Evolutionary conservation across 2,329 filamentous ascomycete species (phyloP).

Genomic region (Thelonectria blattea): DNA sequence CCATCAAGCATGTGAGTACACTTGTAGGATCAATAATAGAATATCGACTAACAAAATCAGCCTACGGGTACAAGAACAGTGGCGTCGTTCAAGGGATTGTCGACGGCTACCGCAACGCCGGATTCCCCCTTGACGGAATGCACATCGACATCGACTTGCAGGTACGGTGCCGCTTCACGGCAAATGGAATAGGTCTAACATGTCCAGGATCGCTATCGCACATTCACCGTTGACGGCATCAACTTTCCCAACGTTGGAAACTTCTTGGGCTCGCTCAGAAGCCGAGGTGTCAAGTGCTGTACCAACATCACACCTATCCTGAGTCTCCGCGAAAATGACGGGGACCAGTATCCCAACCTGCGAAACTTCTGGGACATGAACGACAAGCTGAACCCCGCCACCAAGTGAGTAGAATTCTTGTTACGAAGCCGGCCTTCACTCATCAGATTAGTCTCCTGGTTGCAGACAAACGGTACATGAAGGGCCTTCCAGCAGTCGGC

Average conservation of each 20-base stretch:
- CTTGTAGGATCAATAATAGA: too few relatives aligned
- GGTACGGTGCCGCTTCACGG: neutral
- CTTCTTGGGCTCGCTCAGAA: neutral
- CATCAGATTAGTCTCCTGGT: neutral
- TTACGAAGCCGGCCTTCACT: neutral
- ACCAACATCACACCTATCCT: slow-evolving; percentile 13
- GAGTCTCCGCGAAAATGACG: neutral
- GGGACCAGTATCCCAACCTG: neutral
- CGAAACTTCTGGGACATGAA: slow-evolving; percentile 1
- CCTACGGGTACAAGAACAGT: neutral
- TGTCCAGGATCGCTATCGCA: slow-evolving; percentile 6
- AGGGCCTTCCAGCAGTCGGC: neutral
- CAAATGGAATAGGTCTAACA: neutral
- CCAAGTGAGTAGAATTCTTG: neutral
- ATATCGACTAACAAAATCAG: neutral
- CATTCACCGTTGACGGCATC: slow-evolving; percentile 3
- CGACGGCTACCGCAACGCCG: neutral
- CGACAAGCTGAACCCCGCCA: slow-evolving; percentile 4
- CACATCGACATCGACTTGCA: slow-evolving; percentile 13
- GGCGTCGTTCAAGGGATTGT: neutral
- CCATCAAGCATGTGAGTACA: slow-evolving; percentile 6
- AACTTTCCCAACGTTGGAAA: neutral
- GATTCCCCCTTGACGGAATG: slow-evolving; percentile 7
- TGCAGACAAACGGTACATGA: neutral
- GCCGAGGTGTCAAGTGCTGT: slow-evolving; percentile 5